These are phyloP conservation scores for Kwoniella botswanensis DNA, from an alignment of 768 basidiomycete species.

Conservation along the genomic window DNA sequence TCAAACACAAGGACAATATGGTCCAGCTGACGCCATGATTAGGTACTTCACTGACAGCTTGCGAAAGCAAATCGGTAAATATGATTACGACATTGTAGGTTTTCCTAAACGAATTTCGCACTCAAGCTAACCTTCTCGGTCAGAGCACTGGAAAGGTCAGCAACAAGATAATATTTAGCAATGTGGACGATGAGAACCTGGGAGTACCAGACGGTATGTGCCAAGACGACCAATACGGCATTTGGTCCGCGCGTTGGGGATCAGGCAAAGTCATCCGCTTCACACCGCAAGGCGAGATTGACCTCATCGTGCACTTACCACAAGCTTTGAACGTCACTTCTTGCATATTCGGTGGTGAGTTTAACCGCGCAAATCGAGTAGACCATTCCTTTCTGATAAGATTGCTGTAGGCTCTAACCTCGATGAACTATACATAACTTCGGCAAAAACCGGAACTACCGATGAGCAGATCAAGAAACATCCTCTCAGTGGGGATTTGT, in stretches of 20 bases:
- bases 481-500: constrained; percentile 22
- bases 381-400: background rate
- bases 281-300: constrained; percentile 25
- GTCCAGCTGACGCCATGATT: background rate
- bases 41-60: constrained; percentile 30
- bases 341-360: constrained; percentile 43
- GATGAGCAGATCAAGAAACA: background rate
- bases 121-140: background rate
- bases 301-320: constrained; percentile 34
- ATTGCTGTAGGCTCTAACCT: constrained; percentile 7
- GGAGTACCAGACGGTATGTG: constrained; percentile 28
- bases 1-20: background rate
- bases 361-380: background rate
- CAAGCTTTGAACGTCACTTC: constrained; percentile 39
- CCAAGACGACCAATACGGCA: constrained; percentile 8
- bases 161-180: constrained; percentile 9
- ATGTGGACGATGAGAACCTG: constrained; percentile 3
- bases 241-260: constrained; percentile 25
- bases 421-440: constrained; percentile 29
- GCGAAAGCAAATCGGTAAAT: constrained; percentile 9
- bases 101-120: background rate
- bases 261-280: constrained; percentile 25
- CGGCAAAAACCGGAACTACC: constrained; percentile 17
- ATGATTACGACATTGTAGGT: constrained; percentile 19
- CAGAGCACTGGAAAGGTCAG: constrained; percentile 7